Conservation (phyloP, 1,284 basidiomycete genomes). For the Stygiomarasmius scandens region DNA sequence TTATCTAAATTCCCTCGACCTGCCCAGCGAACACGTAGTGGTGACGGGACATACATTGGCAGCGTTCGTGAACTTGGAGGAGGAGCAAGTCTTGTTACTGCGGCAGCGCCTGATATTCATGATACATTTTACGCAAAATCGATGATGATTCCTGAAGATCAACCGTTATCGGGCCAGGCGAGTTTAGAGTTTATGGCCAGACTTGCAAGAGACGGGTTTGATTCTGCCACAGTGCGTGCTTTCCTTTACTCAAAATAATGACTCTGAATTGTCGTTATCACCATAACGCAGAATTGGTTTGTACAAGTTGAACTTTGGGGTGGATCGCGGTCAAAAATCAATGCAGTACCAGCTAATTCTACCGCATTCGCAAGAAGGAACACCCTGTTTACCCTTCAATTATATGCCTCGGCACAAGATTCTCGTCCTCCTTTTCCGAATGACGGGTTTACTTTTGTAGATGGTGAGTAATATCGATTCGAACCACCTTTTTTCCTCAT, state of each 20-base stretch:
- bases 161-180: slow-evolving; percentile 19
- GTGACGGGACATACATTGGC: slow-evolving; percentile 7
- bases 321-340: slow-evolving; percentile 21
- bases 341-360: slow-evolving; percentile 6
- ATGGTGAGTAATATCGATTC: slow-evolving; percentile 10
- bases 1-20: not conserved
- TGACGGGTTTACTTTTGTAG: slow-evolving; percentile 14
- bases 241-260: not conserved
- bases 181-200: slow-evolving; percentile 18
- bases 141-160: slow-evolving; percentile 22
- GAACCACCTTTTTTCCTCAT: not conserved
- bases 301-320: slow-evolving; percentile 23
- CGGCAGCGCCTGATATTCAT: slow-evolving; percentile 6
- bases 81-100: slow-evolving; percentile 11
- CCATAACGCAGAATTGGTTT: slow-evolving; percentile 24
- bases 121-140: slow-evolving; percentile 35
- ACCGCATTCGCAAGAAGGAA: slow-evolving; percentile 22
- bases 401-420: slow-evolving; percentile 18
- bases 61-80: slow-evolving; percentile 1
- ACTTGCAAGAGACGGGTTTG: slow-evolving; percentile 22
- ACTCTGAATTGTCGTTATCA: no score
- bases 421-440: slow-evolving; percentile 11
- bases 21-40: not conserved
- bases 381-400: slow-evolving; percentile 21
- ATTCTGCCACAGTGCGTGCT: slow-evolving; percentile 5